Conservation (phyloP, 352 stramenopile genomes). For the Pythium dissotocum region DNA sequence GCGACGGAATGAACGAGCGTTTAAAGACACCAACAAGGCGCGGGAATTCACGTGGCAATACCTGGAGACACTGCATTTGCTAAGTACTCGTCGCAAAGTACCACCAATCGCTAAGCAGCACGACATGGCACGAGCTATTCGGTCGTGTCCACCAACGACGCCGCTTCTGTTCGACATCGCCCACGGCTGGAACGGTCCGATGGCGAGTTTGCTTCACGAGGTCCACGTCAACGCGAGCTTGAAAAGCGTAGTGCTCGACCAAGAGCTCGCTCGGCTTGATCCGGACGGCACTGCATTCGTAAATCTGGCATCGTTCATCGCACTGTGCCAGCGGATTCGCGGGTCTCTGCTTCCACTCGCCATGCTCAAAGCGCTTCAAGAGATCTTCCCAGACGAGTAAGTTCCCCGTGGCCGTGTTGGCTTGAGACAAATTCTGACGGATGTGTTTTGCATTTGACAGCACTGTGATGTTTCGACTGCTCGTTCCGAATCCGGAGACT, state of each 20-base stretch:
- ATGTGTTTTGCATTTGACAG: not conserved
- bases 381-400: slow-evolving; percentile 16
- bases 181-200: slow-evolving; percentile 40
- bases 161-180: slow-evolving; percentile 37
- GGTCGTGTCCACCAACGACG: slow-evolving; percentile 21
- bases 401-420: not conserved
- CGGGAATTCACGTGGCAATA: slow-evolving; percentile 52
- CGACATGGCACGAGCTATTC: slow-evolving; percentile 30
- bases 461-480: slow-evolving; percentile 10
- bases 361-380: slow-evolving; percentile 1
- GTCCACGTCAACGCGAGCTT: slow-evolving; percentile 31
- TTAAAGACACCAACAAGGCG: slow-evolving; percentile 34
- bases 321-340: slow-evolving; percentile 25
- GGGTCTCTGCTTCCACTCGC: slow-evolving; percentile 1
- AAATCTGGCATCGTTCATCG: slow-evolving; percentile 25
- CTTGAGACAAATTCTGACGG: not conserved
- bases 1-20: slow-evolving; percentile 36
- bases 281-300: slow-evolving; percentile 18
- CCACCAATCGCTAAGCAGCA: not conserved
- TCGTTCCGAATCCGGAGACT: slow-evolving; percentile 19
- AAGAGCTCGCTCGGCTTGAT: slow-evolving; percentile 32
- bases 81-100: slow-evolving; percentile 14
- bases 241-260: slow-evolving; percentile 27
- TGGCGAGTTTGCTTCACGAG: slow-evolving; percentile 48
- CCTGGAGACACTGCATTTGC: slow-evolving; percentile 36